Percentiles rank a stretch among this genome's conserved stretches.
Conservation (phyloP, 441 rosid species). For the Theobroma grandiflorum region DNA sequence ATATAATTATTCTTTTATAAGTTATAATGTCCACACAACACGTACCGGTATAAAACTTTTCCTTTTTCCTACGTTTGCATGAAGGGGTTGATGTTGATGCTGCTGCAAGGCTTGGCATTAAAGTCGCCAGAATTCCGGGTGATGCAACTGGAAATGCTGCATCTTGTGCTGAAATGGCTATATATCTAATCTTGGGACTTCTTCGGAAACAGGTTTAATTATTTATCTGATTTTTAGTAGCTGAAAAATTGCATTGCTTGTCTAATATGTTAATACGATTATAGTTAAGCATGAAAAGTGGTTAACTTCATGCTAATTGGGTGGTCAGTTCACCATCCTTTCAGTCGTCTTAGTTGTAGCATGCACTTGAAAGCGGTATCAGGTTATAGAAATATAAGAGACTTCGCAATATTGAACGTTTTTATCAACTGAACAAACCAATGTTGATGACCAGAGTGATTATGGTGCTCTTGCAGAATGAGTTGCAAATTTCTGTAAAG, state of each 20-base stretch:
- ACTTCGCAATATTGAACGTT: background rate
- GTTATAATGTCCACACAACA: background rate
- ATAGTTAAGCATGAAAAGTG: background rate
- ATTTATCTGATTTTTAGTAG: background rate
- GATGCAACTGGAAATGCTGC: slow-evolving; percentile 73
- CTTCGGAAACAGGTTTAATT: slow-evolving; percentile 80
- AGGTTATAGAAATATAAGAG: background rate
- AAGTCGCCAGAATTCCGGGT: slow-evolving; percentile 84
- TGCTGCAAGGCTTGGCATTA: slow-evolving; percentile 75
- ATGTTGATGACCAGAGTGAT: slow-evolving; percentile 21
- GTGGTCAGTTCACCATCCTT: background rate
- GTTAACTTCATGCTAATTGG: background rate
- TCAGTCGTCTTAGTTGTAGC: background rate
- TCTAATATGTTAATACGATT: background rate
- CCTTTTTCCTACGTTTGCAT: slow-evolving; percentile 4
- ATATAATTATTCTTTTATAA: slow-evolving; percentile 11
- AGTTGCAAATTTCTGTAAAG: slow-evolving; percentile 63
- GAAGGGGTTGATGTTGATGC: slow-evolving; percentile 84
- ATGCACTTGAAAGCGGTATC: background rate
- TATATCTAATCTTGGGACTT: slow-evolving; percentile 80
- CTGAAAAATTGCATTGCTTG: background rate
- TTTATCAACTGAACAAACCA: background rate
- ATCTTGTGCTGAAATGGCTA: slow-evolving; percentile 86
- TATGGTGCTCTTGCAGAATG: slow-evolving; percentile 56
- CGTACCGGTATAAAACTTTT: background rate